A percentile compares a stretch with the other conserved stretches of the same genome.
Evolutionary conservation across 73 alveolate species (phyloP).

Genomic region (Paramecium biaurelia): DNA sequence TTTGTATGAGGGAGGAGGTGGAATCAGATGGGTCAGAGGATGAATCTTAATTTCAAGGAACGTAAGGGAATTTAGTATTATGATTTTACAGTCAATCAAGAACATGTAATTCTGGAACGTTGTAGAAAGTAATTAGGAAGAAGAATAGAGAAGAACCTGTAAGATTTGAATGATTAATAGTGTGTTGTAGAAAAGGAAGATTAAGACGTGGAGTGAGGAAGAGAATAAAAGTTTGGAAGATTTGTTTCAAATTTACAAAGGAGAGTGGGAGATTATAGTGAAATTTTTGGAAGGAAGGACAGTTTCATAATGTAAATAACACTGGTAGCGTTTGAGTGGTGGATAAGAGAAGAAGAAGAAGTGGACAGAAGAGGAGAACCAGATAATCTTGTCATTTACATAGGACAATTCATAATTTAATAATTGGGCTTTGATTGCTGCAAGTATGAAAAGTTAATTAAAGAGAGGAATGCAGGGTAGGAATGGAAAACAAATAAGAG

Average conservation of each 20-base stretch:
- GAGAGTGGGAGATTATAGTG: not conserved
- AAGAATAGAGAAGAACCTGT: not conserved
- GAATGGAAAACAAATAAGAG: not conserved
- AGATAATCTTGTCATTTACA: not conserved
- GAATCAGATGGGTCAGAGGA: not conserved
- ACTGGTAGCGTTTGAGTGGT: not conserved
- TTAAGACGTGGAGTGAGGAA: not conserved
- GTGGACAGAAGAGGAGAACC: not conserved
- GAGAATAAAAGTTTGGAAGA: not conserved
- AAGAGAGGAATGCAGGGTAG: not conserved
- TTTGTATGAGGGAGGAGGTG: not conserved
- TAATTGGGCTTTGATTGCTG: not conserved
- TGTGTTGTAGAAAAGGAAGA: not conserved
- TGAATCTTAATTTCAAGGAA: not conserved
- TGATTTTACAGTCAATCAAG: not conserved
- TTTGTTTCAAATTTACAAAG: not conserved
- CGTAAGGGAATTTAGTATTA: not conserved
- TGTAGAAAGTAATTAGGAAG: not conserved
- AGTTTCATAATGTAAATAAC: constrained; percentile 29
- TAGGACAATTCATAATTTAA: not conserved
- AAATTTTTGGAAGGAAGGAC: not conserved
- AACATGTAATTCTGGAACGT: not conserved
- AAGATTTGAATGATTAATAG: not conserved
- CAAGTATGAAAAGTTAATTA: not conserved
- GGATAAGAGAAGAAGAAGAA: not conserved